These are phyloP conservation scores for Gentiana dahurica DNA, from an alignment of 257 asterid genomes.

Conservation along the genomic window DNA sequence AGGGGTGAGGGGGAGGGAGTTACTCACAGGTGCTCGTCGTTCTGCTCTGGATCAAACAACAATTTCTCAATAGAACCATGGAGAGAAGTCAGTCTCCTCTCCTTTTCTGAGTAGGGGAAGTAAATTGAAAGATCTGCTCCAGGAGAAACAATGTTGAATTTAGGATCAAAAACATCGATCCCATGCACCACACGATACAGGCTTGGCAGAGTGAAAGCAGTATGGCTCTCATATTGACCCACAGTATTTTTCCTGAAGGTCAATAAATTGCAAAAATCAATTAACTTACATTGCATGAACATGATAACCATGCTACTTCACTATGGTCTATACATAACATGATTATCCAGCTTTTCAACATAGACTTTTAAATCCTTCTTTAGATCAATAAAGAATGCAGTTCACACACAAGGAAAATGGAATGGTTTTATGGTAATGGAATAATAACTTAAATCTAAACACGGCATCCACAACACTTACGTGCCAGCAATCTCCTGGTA, in stretches of 20 bases:
- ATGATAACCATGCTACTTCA: too few relatives aligned
- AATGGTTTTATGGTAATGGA: too few relatives aligned
- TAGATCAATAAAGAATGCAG: too few relatives aligned
- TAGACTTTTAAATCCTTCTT: too few relatives aligned
- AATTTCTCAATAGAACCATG: constrained; percentile 63
- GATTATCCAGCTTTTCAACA: too few relatives aligned
- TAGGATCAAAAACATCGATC: constrained; percentile 89
- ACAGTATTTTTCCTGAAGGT: constrained; percentile 71
- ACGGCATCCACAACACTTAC: constrained; percentile 31
- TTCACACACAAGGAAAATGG: too few relatives aligned
- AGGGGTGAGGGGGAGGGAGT: neutral
- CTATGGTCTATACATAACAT: too few relatives aligned
- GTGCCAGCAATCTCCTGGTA: constrained; percentile 99
- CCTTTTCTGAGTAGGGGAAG: constrained; percentile 62
- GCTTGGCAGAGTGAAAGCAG: constrained; percentile 85
- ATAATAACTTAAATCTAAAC: neutral
- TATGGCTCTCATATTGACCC: constrained; percentile 92
- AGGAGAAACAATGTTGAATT: constrained; percentile 97
- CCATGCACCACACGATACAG: constrained; percentile 97
- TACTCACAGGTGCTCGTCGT: constrained; percentile 72
- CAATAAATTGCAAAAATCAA: neutral
- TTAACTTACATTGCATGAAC: too few relatives aligned
- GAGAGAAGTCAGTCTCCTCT: constrained; percentile 63
- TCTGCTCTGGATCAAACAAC: constrained; percentile 74
- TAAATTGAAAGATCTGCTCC: constrained; percentile 88